These are phyloP conservation scores for Dichomitus squalens DNA, from an alignment of 1,284 basidiomycete genomes.

Conservation along the genomic window DNA sequence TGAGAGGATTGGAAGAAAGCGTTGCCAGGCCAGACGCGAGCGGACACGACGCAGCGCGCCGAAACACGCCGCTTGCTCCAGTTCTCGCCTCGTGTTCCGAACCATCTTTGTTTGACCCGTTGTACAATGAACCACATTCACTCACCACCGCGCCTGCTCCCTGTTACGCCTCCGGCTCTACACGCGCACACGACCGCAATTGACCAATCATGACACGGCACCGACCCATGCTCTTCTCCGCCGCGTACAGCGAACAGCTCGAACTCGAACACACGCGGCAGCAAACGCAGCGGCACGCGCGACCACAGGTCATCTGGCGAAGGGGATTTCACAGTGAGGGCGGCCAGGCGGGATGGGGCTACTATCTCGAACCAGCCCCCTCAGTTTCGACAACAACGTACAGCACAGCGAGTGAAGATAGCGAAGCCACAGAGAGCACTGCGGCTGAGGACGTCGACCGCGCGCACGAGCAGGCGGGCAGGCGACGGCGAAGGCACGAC, in stretches of 20 bases:
- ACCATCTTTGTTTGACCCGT: constrained; percentile 16
- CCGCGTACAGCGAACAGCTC: constrained; percentile 20
- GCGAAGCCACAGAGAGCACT: constrained; percentile 1
- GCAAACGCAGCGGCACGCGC: constrained; percentile 10
- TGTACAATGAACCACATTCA: constrained; percentile 20
- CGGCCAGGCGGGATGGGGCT: constrained; percentile 14
- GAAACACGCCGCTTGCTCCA: constrained; percentile 15
- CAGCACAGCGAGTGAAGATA: constrained; percentile 8
- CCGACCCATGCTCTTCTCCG: constrained; percentile 21
- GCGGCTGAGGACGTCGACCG: constrained; percentile 8
- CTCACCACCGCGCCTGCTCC: constrained; percentile 19
- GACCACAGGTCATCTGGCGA: constrained; percentile 16
- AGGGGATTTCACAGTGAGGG: constrained; percentile 21
- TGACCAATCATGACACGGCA: constrained; percentile 9
- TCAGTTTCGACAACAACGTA: background rate
- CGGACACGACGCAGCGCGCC: constrained; percentile 6
- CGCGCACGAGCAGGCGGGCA: constrained; percentile 4
- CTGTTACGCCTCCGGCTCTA: constrained; percentile 7
- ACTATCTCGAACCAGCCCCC: constrained; percentile 21
- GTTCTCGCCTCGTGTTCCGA: constrained; percentile 20
- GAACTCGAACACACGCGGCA: constrained; percentile 19
- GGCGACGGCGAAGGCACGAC: constrained; percentile 4
- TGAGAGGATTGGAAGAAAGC: background rate
- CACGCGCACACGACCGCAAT: constrained; percentile 2
- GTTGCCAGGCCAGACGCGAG: constrained; percentile 6